Percentiles rank a stretch among this genome's conserved stretches.
These are phyloP conservation scores for Lasiodiplodia gonubiensis DNA, from an alignment of 2,329 filamentous ascomycete genomes.

Conservation along the genomic window DNA sequence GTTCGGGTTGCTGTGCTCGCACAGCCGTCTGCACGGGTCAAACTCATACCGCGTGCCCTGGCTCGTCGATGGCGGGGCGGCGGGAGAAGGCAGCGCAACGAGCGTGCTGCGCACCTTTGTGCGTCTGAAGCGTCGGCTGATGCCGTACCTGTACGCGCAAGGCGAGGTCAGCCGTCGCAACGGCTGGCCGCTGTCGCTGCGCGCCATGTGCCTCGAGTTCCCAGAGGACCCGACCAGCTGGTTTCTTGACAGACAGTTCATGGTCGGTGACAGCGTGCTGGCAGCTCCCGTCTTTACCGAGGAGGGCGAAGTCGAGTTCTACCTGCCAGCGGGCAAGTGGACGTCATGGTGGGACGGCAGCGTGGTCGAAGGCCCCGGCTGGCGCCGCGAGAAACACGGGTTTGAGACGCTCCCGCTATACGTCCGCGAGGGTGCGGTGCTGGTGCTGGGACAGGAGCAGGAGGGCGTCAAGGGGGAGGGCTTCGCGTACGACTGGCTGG, in stretches of 20 bases:
- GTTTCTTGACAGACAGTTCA: conserved; percentile 73
- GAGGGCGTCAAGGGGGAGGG: conserved; percentile 40
- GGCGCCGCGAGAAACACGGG: conserved; percentile 50
- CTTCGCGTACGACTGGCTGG: conserved; percentile 51
- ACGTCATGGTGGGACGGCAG: conserved; percentile 56
- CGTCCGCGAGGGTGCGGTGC: conserved; percentile 47
- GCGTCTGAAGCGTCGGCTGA: conserved; percentile 60
- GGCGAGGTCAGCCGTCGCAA: conserved; percentile 57
- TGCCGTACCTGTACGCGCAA: conserved; percentile 63
- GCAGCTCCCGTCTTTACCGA: conserved; percentile 70
- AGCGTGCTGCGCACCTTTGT: conserved; percentile 62
- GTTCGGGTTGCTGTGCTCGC: conserved; percentile 73
- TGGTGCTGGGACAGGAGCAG: conserved; percentile 48
- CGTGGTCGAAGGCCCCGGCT: conserved; percentile 49
- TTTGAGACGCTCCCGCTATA: conserved; percentile 50
- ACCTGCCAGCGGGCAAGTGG: conserved; percentile 62
- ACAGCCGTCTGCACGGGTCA: conserved; percentile 73
- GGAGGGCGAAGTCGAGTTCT: conserved; percentile 68
- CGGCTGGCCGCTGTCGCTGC: conserved; percentile 65
- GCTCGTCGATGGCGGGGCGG: conserved; percentile 69
- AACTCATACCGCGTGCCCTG: conserved; percentile 76
- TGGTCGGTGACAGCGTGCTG: conserved; percentile 70
- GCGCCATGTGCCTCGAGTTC: conserved; percentile 73
- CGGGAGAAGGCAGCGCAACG: conserved; percentile 54
- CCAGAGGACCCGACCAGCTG: conserved; percentile 72